These are phyloP conservation scores for Prunus padus DNA, from an alignment of 306 rosid species.

Conservation along the genomic window DNA sequence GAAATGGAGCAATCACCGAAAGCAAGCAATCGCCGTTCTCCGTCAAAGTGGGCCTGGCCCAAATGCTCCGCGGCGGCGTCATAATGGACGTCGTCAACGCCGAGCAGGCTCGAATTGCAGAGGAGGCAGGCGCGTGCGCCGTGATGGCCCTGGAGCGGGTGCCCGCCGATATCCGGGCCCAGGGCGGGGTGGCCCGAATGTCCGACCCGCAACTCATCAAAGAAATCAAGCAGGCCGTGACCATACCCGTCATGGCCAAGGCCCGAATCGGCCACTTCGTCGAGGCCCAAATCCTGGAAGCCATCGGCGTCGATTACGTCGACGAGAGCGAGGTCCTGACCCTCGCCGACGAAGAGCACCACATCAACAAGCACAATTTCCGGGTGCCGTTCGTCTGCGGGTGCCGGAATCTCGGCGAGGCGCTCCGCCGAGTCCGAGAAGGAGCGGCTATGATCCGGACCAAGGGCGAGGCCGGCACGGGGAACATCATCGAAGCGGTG, in stretches of 20 bases:
- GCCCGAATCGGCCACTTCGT: constrained; percentile 93
- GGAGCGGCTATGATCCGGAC: constrained; percentile 95
- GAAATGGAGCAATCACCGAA: constrained; percentile 73
- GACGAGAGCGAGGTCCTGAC: constrained; percentile 88
- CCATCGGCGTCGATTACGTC: constrained; percentile 77
- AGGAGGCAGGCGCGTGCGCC: constrained; percentile 89
- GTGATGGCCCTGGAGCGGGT: constrained; percentile 91
- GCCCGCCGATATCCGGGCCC: constrained; percentile 82
- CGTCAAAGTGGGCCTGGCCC: constrained; percentile 85
- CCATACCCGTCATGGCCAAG: constrained; percentile 92
- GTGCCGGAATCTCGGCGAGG: constrained; percentile 87
- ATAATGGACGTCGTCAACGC: constrained; percentile 95
- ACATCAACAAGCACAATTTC: constrained; percentile 88
- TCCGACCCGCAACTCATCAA: constrained; percentile 81
- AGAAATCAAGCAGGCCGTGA: constrained; percentile 79
- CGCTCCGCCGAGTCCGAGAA: constrained; percentile 74
- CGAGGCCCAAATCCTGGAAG: constrained; percentile 88
- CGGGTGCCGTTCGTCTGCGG: constrained; percentile 87
- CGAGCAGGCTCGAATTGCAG: constrained; percentile 87
- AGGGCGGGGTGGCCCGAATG: constrained; percentile 91
- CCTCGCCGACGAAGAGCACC: constrained; percentile 75
- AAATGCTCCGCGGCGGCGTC: constrained; percentile 94
- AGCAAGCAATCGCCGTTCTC: constrained; percentile 74
- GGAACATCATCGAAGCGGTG: constrained; percentile 76
- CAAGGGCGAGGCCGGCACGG: constrained; percentile 89